These are phyloP conservation scores for Phytophthora fragariae DNA, from an alignment of 352 stramenopile genomes.

Conservation along the genomic window DNA sequence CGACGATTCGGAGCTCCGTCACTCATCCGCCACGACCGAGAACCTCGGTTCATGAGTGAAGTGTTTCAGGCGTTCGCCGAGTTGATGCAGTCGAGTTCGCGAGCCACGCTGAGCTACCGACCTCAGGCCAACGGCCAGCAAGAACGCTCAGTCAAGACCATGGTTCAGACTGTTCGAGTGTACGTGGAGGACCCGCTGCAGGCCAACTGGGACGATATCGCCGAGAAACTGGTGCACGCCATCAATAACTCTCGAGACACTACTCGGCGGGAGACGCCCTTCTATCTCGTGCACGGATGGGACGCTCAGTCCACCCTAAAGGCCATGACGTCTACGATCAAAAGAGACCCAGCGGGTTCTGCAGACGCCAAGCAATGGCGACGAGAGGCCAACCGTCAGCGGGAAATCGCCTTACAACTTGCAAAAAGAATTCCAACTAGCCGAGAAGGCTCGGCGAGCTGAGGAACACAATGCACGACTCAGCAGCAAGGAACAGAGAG, in stretches of 20 bases:
- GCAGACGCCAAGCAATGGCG: neutral
- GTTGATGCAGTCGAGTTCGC: too few relatives aligned
- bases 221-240: neutral
- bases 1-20: neutral
- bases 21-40: neutral
- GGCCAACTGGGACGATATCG: neutral
- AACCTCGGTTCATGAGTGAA: neutral
- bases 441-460: neutral
- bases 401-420: neutral
- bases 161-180: neutral
- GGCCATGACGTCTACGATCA: neutral
- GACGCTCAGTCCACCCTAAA: neutral
- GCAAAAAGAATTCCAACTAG: neutral
- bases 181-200: neutral
- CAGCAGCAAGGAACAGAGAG: neutral
- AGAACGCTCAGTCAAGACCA: too few relatives aligned
- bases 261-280: neutral
- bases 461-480: neutral
- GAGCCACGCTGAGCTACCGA: too few relatives aligned
- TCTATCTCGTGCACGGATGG: neutral
- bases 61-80: too few relatives aligned
- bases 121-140: too few relatives aligned
- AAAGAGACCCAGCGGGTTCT: neutral
- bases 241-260: too few relatives aligned
- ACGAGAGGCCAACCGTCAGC: slow-evolving; percentile 1